A percentile compares a stretch with the other conserved stretches of the same genome.
Conservation (phyloP, 768 basidiomycete genomes). For the Plicaturopsis crispa region DNA sequence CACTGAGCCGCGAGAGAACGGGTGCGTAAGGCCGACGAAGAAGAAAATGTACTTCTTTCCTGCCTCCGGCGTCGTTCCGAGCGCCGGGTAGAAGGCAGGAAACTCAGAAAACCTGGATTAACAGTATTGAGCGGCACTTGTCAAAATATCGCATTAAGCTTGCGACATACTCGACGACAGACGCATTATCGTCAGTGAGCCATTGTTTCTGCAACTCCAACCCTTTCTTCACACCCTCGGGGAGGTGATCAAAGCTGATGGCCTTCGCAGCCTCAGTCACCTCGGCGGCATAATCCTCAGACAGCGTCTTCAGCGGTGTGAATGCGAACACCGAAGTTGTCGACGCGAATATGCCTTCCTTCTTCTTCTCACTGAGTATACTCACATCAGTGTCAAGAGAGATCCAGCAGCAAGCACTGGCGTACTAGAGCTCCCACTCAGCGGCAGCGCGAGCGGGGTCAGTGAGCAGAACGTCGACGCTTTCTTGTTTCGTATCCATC, state of each 20-base stretch:
- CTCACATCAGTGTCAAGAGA: not conserved
- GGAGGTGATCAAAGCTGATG: not conserved
- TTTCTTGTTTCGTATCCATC: conserved; percentile 10
- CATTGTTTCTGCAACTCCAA: conserved; percentile 3
- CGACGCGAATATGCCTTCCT: conserved; percentile 5
- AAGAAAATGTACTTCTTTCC: conserved; percentile 28
- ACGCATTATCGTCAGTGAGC: conserved; percentile 5
- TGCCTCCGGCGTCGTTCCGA: conserved; percentile 15
- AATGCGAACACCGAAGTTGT: conserved; percentile 7
- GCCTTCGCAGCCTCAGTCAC: not conserved
- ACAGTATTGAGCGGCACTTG: conserved; percentile 1
- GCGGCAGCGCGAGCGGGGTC: conserved; percentile 8
- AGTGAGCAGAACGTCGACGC: conserved; percentile 7
- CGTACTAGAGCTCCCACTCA: conserved; percentile 11
- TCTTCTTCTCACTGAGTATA: conserved; percentile 4
- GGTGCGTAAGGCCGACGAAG: conserved; percentile 29
- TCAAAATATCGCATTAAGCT: too few relatives aligned
- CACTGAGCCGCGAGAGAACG: conserved; percentile 38
- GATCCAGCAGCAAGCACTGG: not conserved
- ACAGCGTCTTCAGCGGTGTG: conserved; percentile 7
- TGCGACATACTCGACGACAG: conserved; percentile 16
- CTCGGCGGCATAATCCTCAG: not conserved
- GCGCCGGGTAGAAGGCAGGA: conserved; percentile 23
- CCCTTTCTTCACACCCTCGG: conserved; percentile 4
- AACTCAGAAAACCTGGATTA: conserved; percentile 13